These are phyloP conservation scores for Elaphomyces granulatus DNA, from an alignment of 495 filamentous ascomycete genomes.

Conservation along the genomic window DNA sequence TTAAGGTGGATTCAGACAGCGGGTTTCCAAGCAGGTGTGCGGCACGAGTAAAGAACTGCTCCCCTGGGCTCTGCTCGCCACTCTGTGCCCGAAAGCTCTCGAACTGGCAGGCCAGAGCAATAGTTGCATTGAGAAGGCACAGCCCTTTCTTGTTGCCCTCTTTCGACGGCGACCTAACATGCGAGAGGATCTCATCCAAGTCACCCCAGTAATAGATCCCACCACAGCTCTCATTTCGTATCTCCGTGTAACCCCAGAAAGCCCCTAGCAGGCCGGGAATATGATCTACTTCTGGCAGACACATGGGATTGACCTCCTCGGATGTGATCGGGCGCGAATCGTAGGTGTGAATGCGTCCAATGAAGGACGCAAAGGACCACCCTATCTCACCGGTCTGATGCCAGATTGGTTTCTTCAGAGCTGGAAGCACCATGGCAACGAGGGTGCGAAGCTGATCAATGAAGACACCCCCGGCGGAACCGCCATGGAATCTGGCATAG, in stretches of 20 bases:
- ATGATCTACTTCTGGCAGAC: slow-evolving; percentile 13
- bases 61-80: slow-evolving; percentile 7
- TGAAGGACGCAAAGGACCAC: slow-evolving; percentile 12
- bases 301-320: slow-evolving; percentile 11
- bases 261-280: slow-evolving; percentile 12
- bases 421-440: slow-evolving; percentile 3
- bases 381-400: neutral
- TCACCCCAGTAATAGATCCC: slow-evolving; percentile 27
- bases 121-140: slow-evolving; percentile 4
- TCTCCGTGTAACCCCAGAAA: slow-evolving; percentile 17
- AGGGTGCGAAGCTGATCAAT: slow-evolving; percentile 19
- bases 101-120: slow-evolving; percentile 7
- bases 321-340: slow-evolving; percentile 23
- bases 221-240: slow-evolving; percentile 18
- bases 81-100: slow-evolving; percentile 3
- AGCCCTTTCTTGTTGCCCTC: neutral
- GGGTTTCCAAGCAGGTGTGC: slow-evolving; percentile 20
- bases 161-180: neutral
- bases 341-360: slow-evolving; percentile 25
- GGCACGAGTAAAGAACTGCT: slow-evolving; percentile 22
- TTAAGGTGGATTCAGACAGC: slow-evolving; percentile 17
- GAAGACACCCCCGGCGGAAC: slow-evolving; percentile 25
- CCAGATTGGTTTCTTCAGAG: no score
- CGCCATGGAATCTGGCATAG: slow-evolving; percentile 21
- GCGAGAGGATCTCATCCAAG: slow-evolving; percentile 4